phyloP scores from a whole-genome alignment of 768 basidiomycete species.

The Amanita muscaria region DNA sequence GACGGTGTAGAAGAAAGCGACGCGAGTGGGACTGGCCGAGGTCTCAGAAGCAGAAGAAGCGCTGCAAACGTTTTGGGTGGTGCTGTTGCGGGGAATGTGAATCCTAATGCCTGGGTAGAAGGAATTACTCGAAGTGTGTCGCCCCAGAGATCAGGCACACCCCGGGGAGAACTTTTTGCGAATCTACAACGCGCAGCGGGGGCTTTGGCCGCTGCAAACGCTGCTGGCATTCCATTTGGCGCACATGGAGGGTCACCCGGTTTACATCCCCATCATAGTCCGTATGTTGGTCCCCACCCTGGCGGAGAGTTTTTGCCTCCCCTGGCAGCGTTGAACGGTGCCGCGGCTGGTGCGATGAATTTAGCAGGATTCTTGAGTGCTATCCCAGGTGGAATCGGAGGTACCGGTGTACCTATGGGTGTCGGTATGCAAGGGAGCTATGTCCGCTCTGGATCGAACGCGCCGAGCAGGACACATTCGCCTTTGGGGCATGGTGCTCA shows the following conservation, averaged over 20 bases:
- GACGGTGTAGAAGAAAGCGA: slow-evolving; percentile 31
- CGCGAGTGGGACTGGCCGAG: slow-evolving; percentile 11
- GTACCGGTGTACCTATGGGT: neutral
- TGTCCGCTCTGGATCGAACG: slow-evolving; percentile 54
- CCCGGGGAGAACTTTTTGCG: slow-evolving; percentile 1
- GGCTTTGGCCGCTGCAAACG: neutral
- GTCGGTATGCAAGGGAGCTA: slow-evolving; percentile 41
- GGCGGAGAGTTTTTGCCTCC: slow-evolving; percentile 53
- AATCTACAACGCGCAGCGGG: slow-evolving; percentile 7
- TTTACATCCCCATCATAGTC: neutral
- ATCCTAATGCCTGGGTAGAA: slow-evolving; percentile 17
- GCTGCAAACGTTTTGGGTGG: too few relatives aligned
- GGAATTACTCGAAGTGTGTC: slow-evolving; percentile 27
- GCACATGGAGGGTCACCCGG: slow-evolving; percentile 11
- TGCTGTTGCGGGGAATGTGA: neutral
- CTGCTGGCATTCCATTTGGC: neutral
- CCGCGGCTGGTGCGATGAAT: slow-evolving; percentile 10
- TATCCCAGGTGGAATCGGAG: slow-evolving; percentile 3
- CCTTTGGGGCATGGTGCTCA: slow-evolving; percentile 46
- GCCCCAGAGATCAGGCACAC: slow-evolving; percentile 13
- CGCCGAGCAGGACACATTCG: slow-evolving; percentile 67
- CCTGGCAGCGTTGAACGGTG: slow-evolving; percentile 34
- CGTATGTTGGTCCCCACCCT: neutral
- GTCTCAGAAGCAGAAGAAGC: slow-evolving; percentile 10
- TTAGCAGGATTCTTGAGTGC: slow-evolving; percentile 22